Evolutionary conservation across 306 rosid species (phyloP), one percentile per base, ranked within the genome.

Genomic region (Astragalus membranaceus): DNA sequence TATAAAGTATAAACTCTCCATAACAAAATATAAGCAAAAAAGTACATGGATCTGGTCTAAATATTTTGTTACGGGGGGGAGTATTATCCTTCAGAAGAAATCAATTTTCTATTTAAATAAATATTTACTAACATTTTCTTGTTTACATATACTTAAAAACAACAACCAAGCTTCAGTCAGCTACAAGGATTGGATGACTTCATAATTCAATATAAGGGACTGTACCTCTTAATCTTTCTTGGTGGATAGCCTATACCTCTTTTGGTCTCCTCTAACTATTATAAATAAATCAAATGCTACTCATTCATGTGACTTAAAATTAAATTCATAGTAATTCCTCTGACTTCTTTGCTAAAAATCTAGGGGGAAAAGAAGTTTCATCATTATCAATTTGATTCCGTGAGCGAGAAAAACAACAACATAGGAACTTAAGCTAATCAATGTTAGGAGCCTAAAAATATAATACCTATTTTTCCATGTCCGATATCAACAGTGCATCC

Each of bases 401-500:
- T 11, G 9, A 58, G 69, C 14, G 6, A 58, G 68, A 5, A 60
- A 57, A 67, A 76, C 47, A 67, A 76, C 47, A 26, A 48, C 8
- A 39, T 9, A 10, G 54, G 53, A 53, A 2, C 33, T 41, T 23
- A 15, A 11, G 30, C 47, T 16, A 37, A n/a, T n/a, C 13, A 52
- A 13, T n/a, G 13, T 5, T 33, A 49, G 49, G 50, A 60, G 16
- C 72, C 66, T 8, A 44, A 32, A 5, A 7, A 51, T 53, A 66
- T 3, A 20, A 51, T 83, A 92, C 98, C 98, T 75, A 92, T 88
- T 86, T 89, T 92, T 52, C 98, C 98, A 79, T 92, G 96, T 52
- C 98, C 98, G 75, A 92, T 92, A 75, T 89, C 98, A 30, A 92
- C 96, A n/a, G 88, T 86, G 84, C 98, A 89, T 55, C 98, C 96